Conservation (phyloP, 495 filamentous ascomycete genomes). For the Penicillium daleae region DNA sequence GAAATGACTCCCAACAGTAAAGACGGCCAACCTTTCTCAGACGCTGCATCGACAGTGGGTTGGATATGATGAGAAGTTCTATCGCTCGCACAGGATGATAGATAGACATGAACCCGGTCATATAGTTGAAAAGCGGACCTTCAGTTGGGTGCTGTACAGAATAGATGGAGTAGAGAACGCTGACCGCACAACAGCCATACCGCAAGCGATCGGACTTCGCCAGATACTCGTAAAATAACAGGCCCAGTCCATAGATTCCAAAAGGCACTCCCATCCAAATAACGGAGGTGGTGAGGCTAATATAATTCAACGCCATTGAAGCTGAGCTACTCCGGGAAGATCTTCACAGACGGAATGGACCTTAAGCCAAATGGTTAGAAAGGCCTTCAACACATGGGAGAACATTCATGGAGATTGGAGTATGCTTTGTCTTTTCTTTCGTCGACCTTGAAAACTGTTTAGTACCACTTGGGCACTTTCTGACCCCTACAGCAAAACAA, state of each 20-base stretch:
- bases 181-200: slow-evolving; percentile 3
- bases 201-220: not conserved
- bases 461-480: not conserved
- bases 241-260: slow-evolving; percentile 3
- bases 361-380: not conserved
- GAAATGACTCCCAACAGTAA: slow-evolving; percentile 3
- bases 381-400: not conserved
- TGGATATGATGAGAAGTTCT: slow-evolving; percentile 7
- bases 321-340: not conserved
- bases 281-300: not conserved
- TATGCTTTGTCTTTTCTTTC: not conserved
- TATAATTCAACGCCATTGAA: not conserved
- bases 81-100: slow-evolving; percentile 4
- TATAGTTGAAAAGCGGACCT: slow-evolving; percentile 5
- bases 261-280: slow-evolving; percentile 2
- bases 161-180: slow-evolving; percentile 2
- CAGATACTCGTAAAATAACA: slow-evolving; percentile 1
- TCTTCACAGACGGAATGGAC: not conserved
- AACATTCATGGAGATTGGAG: not conserved
- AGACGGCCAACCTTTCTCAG: not conserved
- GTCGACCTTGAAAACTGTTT: not conserved
- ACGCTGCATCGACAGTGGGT: slow-evolving; percentile 2
- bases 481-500: too few species aligned
- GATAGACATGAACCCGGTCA: not conserved
- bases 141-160: not conserved